phyloP scores from a whole-genome alignment of 768 basidiomycete genomes.

The Zangia roseola region DNA sequence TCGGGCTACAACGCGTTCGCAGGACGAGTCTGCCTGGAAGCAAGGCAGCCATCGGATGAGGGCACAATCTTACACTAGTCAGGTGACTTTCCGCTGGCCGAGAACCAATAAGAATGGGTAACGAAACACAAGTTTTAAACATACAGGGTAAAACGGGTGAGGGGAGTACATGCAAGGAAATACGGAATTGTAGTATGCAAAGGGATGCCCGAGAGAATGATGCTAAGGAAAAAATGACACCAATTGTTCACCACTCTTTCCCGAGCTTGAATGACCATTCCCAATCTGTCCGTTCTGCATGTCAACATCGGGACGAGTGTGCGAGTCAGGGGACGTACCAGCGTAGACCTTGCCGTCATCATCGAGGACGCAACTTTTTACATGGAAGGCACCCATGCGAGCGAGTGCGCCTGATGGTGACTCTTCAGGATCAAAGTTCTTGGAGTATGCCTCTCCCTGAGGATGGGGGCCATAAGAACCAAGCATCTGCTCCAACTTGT shows the following conservation, averaged over 20 bases:
- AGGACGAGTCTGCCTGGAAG: constrained; percentile 6
- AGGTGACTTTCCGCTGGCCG: too few species aligned
- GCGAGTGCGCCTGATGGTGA: constrained; percentile 81
- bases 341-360: constrained; percentile 83
- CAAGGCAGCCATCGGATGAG: constrained; percentile 10
- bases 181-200: constrained; percentile 26
- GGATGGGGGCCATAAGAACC: constrained; percentile 85
- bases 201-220: constrained; percentile 27
- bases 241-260: constrained; percentile 76
- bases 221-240: constrained; percentile 14
- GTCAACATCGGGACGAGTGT: constrained; percentile 8
- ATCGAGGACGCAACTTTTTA: constrained; percentile 81
- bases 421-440: constrained; percentile 74
- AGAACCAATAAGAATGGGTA: constrained; percentile 3
- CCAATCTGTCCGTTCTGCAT: constrained; percentile 25
- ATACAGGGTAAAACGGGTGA: constrained; percentile 16
- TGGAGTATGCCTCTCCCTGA: constrained; percentile 62
- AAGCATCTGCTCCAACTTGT: constrained; percentile 91
- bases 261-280: constrained; percentile 86
- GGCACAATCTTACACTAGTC: neutral
- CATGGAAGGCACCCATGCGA: constrained; percentile 74
- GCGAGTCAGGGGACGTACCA: constrained; percentile 46
- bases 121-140: constrained; percentile 13
- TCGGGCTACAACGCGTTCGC: neutral
- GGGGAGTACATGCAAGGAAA: constrained; percentile 28